Percentiles rank a stretch among this genome's conserved stretches.
Conservation (phyloP, 202 grass and related monocot genomes). For the Carex arenaria region DNA sequence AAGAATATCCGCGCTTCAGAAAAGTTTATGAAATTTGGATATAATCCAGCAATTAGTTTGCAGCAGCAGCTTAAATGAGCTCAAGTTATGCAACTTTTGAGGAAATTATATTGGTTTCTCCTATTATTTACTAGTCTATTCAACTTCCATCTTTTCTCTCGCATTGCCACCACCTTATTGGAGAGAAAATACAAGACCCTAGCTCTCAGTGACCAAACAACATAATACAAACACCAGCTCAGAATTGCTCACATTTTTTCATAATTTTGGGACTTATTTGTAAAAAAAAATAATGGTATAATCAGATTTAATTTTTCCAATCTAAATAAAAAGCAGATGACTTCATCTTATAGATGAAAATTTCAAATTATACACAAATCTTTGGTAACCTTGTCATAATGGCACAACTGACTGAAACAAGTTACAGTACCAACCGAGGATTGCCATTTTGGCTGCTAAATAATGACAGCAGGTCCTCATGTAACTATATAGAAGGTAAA, state of each 20-base stretch:
- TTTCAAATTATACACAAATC: not conserved
- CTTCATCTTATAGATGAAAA: not conserved
- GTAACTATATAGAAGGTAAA: not conserved
- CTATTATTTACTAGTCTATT: not conserved
- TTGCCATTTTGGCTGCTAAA: not conserved
- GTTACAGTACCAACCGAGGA: not conserved
- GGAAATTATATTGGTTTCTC: not conserved
- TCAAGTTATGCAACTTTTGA: not conserved
- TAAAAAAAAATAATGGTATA: not conserved
- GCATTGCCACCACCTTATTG: not conserved
- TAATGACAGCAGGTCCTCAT: not conserved
- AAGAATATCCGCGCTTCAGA: not conserved
- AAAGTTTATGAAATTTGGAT: not conserved
- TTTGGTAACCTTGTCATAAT: not conserved
- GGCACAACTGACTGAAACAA: not conserved
- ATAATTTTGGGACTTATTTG: not conserved
- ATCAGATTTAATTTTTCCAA: not conserved
- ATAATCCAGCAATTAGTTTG: not conserved
- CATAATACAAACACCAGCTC: not conserved
- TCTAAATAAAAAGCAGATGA: not conserved
- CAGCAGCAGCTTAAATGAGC: not conserved
- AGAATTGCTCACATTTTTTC: not conserved
- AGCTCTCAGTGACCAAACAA: not conserved
- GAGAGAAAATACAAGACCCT: not conserved
- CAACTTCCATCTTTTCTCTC: too few relatives aligned